Conservation (phyloP, 2,329 filamentous ascomycete genomes). For the Mycosphaerelloides madeirae region DNA sequence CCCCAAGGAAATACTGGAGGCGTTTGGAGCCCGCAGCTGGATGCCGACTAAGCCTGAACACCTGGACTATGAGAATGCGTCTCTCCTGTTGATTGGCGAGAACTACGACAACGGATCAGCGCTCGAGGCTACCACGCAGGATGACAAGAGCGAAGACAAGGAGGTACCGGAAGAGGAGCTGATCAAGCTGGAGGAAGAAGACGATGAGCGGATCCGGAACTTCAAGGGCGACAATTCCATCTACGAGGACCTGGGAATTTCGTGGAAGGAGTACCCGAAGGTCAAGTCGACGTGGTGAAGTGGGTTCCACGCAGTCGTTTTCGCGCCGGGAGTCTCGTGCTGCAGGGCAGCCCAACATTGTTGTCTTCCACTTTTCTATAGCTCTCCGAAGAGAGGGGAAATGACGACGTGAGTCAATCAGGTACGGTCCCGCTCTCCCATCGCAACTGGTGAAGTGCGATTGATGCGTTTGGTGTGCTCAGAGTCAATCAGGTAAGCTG, state of each 20-base stretch:
- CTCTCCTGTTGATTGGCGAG: conserved; percentile 75
- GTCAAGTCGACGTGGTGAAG: conserved; percentile 57
- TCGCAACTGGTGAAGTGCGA: too few relatives aligned
- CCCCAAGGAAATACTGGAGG: conserved; percentile 66
- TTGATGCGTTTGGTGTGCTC: too few relatives aligned
- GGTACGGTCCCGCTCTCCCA: too few relatives aligned
- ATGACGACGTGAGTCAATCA: too few relatives aligned
- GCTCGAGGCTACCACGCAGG: conserved; percentile 52
- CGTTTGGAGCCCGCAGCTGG: conserved; percentile 72
- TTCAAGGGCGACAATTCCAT: conserved; percentile 56
- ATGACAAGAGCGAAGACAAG: conserved; percentile 52
- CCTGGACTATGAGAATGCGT: conserved; percentile 68
- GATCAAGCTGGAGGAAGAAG: conserved; percentile 70
- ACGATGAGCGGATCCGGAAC: conserved; percentile 61
- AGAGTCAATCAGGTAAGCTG: too few relatives aligned
- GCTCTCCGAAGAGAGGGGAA: too few relatives aligned
- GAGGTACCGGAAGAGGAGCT: conserved; percentile 66
- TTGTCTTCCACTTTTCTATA: too few relatives aligned
- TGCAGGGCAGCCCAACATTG: not conserved
- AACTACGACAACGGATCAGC: conserved; percentile 54
- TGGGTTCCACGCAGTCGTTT: not conserved
- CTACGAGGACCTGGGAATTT: conserved; percentile 56
- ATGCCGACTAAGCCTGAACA: conserved; percentile 51
- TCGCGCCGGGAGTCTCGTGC: not conserved
- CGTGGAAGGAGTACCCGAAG: conserved; percentile 60